A percentile compares a stretch with the other conserved stretches of the same genome.
These are phyloP conservation scores for Candida hungchunana DNA, from an alignment of 805 yeast genomes.

Conservation along the genomic window DNA sequence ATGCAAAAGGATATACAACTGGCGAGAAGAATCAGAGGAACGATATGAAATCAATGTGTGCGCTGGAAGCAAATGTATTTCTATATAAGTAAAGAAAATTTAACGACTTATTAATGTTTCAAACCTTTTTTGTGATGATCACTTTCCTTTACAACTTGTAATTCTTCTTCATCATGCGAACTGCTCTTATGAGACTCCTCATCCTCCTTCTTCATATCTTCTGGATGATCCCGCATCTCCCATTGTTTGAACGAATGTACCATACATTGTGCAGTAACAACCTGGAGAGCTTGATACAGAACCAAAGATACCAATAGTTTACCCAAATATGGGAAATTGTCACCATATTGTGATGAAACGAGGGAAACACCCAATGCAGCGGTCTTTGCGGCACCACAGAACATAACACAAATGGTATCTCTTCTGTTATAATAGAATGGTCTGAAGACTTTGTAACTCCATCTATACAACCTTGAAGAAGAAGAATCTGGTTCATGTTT, in stretches of 20 bases:
- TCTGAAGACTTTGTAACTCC: constrained; percentile 33
- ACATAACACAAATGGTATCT: constrained; percentile 76
- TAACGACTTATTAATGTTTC: neutral
- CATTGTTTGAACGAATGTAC: constrained; percentile 66
- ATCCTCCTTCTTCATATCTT: constrained; percentile 12
- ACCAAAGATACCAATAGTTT: constrained; percentile 76
- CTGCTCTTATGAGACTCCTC: constrained; percentile 18
- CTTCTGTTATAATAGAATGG: constrained; percentile 69
- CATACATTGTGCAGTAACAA: constrained; percentile 70
- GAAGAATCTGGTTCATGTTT: constrained; percentile 43
- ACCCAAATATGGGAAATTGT: constrained; percentile 57
- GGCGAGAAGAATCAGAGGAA: constrained; percentile 72
- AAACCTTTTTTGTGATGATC: neutral
- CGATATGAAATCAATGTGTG: constrained; percentile 11
- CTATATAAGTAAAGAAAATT: no score
- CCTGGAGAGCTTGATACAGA: constrained; percentile 84
- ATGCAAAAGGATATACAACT: constrained; percentile 81
- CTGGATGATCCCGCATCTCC: constrained; percentile 34
- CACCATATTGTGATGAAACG: constrained; percentile 75
- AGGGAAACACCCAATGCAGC: constrained; percentile 89
- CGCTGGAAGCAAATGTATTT: neutral
- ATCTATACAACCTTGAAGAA: constrained; percentile 41
- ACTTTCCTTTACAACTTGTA: neutral
- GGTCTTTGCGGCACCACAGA: constrained; percentile 91
- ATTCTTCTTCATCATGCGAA: constrained; percentile 2